Base-by-base conservation (phyloP, 148 eudicot species). In the Rhododendron vialii region DNA sequence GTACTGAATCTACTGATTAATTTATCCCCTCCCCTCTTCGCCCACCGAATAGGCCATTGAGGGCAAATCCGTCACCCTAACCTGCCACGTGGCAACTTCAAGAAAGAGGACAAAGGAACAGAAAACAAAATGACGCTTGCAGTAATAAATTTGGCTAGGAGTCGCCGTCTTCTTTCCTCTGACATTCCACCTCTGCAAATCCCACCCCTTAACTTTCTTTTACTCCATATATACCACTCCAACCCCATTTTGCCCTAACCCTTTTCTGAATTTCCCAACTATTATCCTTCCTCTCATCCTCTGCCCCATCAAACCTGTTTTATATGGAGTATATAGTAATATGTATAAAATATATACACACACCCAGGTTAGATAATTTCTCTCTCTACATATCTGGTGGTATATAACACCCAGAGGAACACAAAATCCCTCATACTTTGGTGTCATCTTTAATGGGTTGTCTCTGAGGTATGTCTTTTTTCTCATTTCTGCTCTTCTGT, bases 111-210 rank as follows among this genome's bases (percentile, higher is more conserved):
- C 77, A 85, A 81, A 88, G 13, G 63, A 83, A 84, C 85, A 78
- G 86, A 45, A 85, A 84, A 85, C 18, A 83, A 74, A 84, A n/a
- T 90, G 87, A 91, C 90, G 85, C 88, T 83, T 87, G 90, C 87
- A 85, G 87, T 12, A 71, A 45, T 71, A 85, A 73, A 91, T 86
- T 88, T 41, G 96, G 92, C 67, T 85, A 90, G 84, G 85, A 88
- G 96, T 94, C 95, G 65, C 89, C 89, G 74, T 92, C 97, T 87
- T 75, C 87, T 83, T 83, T 85, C 88, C 88, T 89, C 90, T 92
- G 94, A 94, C 97, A 91, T 94, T 93, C 93, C 86, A 93, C 92
- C 96, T 89, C 89, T 85, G 89, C 87, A 57, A 61, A 79, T 45
- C 30, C 6, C n/a, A 41, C 38, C 24, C 59, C 1, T 48, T 13